A percentile compares a stretch with the other conserved stretches of the same genome.
These are phyloP conservation scores for Neurospora tetraspora DNA, from an alignment of 495 filamentous ascomycete species.

Conservation along the genomic window DNA sequence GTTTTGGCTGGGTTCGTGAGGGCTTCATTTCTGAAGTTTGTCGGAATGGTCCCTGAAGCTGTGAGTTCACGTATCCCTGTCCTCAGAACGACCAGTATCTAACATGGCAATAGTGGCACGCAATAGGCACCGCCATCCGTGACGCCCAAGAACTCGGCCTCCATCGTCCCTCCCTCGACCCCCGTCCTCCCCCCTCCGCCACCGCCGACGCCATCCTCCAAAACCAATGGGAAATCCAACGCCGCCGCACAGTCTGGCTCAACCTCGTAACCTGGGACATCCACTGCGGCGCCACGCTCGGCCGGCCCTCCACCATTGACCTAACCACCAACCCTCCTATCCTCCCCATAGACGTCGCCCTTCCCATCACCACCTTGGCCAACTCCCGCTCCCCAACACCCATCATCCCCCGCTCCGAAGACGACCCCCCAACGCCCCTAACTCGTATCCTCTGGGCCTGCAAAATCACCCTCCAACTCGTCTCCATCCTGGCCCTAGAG, in stretches of 20 bases:
- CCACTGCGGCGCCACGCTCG: conserved; percentile 49
- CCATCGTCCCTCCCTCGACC: conserved; percentile 39
- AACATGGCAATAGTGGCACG: conserved; percentile 42
- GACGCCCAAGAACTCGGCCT: conserved; percentile 56
- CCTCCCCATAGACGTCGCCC: conserved; percentile 29
- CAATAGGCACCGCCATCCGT: conserved; percentile 44
- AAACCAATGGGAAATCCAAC: conserved; percentile 44
- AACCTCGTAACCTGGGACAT: conserved; percentile 50
- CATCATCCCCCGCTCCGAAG: conserved; percentile 21
- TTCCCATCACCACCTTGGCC: conserved; percentile 2
- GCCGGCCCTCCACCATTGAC: conserved; percentile 46
- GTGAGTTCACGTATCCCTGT: conserved; percentile 11
- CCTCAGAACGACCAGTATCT: background rate
- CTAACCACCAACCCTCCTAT: conserved; percentile 29
- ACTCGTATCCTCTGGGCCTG: conserved; percentile 29
- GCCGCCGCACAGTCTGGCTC: conserved; percentile 45
- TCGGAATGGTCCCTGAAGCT: conserved; percentile 39
- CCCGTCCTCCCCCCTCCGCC: conserved; percentile 21
- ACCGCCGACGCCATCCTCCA: conserved; percentile 34
- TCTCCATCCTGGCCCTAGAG: conserved; percentile 35
- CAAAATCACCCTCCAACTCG: conserved; percentile 22
- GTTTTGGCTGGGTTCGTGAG: conserved; percentile 48
- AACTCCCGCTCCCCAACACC: conserved; percentile 24
- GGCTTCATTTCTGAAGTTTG: conserved; percentile 38
- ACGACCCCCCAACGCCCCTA: conserved; percentile 32